These are phyloP conservation scores for apple (Malus domestica) DNA, from an alignment of 306 rosid species.

Conservation along the genomic window ASM211411v1 NC_041793.1:18889501-18890000, in stretches of 20 bases:
- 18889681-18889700: constrained; percentile 49
- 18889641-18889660: constrained; percentile 39
- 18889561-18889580: constrained; percentile 37
- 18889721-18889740: constrained; percentile 78
- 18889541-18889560: not conserved
- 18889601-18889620: constrained; percentile 46
- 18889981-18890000: too few relatives aligned
- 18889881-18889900: too few relatives aligned
- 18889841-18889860: constrained; percentile 66
- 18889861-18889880: not conserved
- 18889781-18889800: constrained; percentile 71
- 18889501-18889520: too few relatives aligned
- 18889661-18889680: constrained; percentile 48
- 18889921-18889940: too few relatives aligned
- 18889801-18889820: constrained; percentile 76
- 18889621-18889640: constrained; percentile 54
- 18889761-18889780: constrained; percentile 60
- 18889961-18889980: too few relatives aligned
- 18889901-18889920: too few relatives aligned
- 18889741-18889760: constrained; percentile 74
- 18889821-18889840: constrained; percentile 50
- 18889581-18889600: constrained; percentile 42
- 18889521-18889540: too few relatives aligned
- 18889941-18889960: accelerated
- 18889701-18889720: constrained; percentile 48